Conservation (phyloP, 352 stramenopile species). For the Globisporangium spinosum region DNA sequence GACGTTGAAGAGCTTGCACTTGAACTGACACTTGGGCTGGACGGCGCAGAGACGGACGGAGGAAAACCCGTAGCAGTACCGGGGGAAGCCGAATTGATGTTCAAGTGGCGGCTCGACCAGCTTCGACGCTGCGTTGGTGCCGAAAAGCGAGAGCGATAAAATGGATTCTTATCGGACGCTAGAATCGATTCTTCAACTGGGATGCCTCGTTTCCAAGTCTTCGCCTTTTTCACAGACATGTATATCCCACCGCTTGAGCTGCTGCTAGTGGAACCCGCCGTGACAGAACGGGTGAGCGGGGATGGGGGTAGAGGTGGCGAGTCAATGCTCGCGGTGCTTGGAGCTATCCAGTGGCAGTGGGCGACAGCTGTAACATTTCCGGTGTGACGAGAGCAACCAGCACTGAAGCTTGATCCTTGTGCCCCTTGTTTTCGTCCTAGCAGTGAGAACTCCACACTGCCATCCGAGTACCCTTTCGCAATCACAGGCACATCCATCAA, state of each 20-base stretch:
- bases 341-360: constrained; percentile 35
- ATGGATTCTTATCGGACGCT: constrained; percentile 57
- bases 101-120: constrained; percentile 32
- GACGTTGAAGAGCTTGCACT: background rate
- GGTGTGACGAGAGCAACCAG: constrained; percentile 21
- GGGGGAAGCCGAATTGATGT: constrained; percentile 12
- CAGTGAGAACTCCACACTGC: constrained; percentile 36
- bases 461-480: constrained; percentile 45
- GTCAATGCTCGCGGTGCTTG: background rate
- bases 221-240: constrained; percentile 19
- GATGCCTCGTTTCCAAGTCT: constrained; percentile 24
- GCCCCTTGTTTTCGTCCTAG: constrained; percentile 18
- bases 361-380: constrained; percentile 46
- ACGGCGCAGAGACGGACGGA: constrained; percentile 24
- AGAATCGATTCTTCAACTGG: constrained; percentile 33
- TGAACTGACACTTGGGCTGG: constrained; percentile 16
- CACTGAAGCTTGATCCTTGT: constrained; percentile 16
- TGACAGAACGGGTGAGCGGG: constrained; percentile 1
- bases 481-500: constrained; percentile 63
- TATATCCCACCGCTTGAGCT: constrained; percentile 14
- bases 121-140: constrained; percentile 28
- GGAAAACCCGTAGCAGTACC: background rate
- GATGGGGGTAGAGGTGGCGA: constrained; percentile 1
- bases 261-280: background rate
- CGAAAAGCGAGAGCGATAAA: constrained; percentile 51